These are phyloP conservation scores for Neurospora sp. DNA, from an alignment of 495 filamentous ascomycete species.

Conservation along the genomic window DNA sequence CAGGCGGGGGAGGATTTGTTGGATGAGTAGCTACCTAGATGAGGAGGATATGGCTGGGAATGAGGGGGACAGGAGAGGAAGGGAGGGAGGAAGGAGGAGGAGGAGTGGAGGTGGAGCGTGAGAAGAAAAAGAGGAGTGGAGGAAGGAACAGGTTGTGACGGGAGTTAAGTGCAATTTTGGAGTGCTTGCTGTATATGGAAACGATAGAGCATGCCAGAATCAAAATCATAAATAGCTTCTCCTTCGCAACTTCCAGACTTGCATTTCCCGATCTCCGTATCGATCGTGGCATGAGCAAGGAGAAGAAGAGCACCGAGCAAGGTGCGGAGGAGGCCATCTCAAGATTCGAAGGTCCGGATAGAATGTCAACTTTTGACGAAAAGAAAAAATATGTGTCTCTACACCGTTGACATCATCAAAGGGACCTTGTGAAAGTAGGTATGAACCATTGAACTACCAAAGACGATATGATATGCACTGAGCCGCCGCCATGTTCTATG, in stretches of 20 bases:
- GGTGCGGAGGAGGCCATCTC: not conserved
- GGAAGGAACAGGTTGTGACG: not conserved
- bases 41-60: not conserved
- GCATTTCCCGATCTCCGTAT: not conserved
- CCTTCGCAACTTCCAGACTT: not conserved
- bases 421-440: not conserved
- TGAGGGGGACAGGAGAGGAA: not conserved
- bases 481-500: not conserved
- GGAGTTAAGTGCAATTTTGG: not conserved
- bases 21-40: slow-evolving; percentile 4
- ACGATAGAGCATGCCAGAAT: not conserved
- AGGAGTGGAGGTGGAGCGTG: not conserved
- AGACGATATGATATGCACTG: not conserved
- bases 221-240: not conserved
- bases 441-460: not conserved
- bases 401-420: no score
- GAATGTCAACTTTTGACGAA: not conserved
- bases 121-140: not conserved
- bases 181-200: not conserved
- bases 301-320: not conserved
- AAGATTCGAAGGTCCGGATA: not conserved
- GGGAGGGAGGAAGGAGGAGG: not conserved
- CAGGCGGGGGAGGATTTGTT: slow-evolving; percentile 35
- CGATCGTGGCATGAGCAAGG: not conserved
- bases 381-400: no score